phyloP scores from a whole-genome alignment of 306 rosid species.

The Cucumis melo region DNA sequence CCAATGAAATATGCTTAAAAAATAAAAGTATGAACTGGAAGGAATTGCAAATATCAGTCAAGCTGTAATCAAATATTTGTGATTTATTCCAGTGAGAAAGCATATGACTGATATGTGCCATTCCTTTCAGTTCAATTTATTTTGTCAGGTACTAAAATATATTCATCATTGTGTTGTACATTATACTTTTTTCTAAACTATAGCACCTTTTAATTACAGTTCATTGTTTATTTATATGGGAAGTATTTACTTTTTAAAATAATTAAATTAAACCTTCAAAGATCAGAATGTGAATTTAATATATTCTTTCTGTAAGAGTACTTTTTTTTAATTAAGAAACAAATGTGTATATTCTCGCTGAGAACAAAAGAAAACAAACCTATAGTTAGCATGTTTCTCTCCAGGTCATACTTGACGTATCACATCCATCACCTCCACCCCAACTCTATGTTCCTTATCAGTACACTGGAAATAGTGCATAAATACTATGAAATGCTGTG shows the following conservation, averaged over 20 bases:
- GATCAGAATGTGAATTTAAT: not conserved
- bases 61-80: not conserved
- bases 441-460: too few relatives aligned
- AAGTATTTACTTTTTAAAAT: not conserved
- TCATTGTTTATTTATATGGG: not conserved
- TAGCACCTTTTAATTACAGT: not conserved
- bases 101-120: not conserved
- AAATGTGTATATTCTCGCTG: too few relatives aligned
- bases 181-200: not conserved
- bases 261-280: not conserved
- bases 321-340: not conserved
- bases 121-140: not conserved
- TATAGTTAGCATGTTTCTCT: too few relatives aligned
- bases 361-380: too few relatives aligned
- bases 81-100: not conserved
- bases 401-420: too few relatives aligned
- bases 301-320: not conserved
- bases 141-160: not conserved
- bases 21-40: too few relatives aligned
- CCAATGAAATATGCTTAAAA: not conserved
- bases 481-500: too few relatives aligned
- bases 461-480: too few relatives aligned
- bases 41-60: not conserved
- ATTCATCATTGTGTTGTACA: not conserved
- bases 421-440: too few relatives aligned